These are phyloP conservation scores for Suillus ampliporus DNA, from an alignment of 768 basidiomycete genomes.

Conservation along the genomic window DNA sequence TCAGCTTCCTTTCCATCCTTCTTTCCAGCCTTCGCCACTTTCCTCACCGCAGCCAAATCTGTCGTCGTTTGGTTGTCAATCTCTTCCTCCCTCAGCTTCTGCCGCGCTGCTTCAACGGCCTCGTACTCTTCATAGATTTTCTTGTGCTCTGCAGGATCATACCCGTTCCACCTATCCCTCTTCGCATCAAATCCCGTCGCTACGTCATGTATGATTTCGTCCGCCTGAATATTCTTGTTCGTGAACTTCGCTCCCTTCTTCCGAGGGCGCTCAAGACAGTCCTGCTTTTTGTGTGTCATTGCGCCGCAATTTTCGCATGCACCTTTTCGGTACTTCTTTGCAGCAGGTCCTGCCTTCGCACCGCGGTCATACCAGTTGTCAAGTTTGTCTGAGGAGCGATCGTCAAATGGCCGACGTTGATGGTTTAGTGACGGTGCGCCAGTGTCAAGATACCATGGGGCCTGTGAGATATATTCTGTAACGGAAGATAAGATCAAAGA, in stretches of 20 bases:
- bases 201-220: conserved; percentile 88
- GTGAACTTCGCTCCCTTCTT: conserved; percentile 96
- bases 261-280: conserved; percentile 95
- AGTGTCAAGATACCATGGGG: conserved; percentile 98
- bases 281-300: conserved; percentile 88
- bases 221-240: conserved; percentile 86
- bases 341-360: conserved; percentile 82
- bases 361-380: conserved; percentile 94
- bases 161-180: conserved; percentile 98
- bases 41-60: conserved; percentile 87
- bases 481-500: conserved; percentile 12
- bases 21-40: conserved; percentile 91
- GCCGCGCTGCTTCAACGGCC: conserved; percentile 87
- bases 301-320: conserved; percentile 99
- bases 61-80: conserved; percentile 97
- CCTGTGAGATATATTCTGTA: conserved; percentile 96
- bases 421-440: conserved; percentile 93
- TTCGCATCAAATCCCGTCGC: conserved; percentile 87
- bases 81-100: conserved; percentile 93
- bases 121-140: conserved; percentile 92
- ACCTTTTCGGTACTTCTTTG: conserved; percentile 96
- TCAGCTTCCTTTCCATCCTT: conserved; percentile 74
- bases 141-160: conserved; percentile 88
- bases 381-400: conserved; percentile 65
- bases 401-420: conserved; percentile 79